Conservation (phyloP, 345 rosid genomes). For the Excoecaria agallocha region DNA sequence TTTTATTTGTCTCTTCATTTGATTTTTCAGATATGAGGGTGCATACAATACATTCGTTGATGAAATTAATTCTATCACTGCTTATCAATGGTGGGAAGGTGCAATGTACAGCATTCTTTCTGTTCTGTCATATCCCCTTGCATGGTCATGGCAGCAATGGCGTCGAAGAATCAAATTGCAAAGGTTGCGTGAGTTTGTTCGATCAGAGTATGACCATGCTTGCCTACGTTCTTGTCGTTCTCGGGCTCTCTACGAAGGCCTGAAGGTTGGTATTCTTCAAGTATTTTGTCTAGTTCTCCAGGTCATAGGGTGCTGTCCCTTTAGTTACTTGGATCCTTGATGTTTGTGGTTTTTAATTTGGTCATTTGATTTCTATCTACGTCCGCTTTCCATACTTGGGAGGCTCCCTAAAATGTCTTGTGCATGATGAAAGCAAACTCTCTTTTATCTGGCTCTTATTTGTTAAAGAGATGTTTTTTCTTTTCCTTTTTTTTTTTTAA, state of each 20-base stretch:
- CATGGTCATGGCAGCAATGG: conserved; percentile 99
- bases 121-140: conserved; percentile 76
- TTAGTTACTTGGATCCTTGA: not conserved
- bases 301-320: not conserved
- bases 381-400: not conserved
- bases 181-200: conserved; percentile 88
- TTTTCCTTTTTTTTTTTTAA: too few relatives aligned
- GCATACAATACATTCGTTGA: conserved; percentile 92
- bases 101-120: conserved; percentile 80
- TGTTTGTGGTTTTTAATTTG: too few relatives aligned
- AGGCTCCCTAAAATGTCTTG: not conserved
- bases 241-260: conserved; percentile 97
- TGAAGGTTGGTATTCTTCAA: conserved; percentile 59
- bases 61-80: conserved; percentile 89
- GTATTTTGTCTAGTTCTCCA: not conserved
- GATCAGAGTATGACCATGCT: conserved; percentile 98
- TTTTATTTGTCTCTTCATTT: conserved; percentile 26
- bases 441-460: not conserved
- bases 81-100: conserved; percentile 99
- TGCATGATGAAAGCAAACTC: not conserved
- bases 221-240: conserved; percentile 99
- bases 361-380: not conserved
- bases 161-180: conserved; percentile 80
- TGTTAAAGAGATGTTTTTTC: not conserved
- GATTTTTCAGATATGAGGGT: conserved; percentile 73